Percentiles rank a stretch among this genome's conserved stretches.
phyloP scores from a whole-genome alignment of 1,139 yeast genomes.

The Yamadazyma oceani region DNA sequence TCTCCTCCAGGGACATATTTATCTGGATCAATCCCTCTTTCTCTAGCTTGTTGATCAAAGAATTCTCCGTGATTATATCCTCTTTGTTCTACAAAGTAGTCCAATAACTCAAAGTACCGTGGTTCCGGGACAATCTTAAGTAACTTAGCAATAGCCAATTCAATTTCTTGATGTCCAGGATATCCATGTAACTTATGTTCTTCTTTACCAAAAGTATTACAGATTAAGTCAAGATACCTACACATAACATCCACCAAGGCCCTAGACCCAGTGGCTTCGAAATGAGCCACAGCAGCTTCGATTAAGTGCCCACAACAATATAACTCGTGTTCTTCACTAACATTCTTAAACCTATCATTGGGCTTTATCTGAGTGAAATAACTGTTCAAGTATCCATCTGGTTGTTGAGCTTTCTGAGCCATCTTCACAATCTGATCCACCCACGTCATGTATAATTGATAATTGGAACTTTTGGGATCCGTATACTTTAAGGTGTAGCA shows the following conservation, averaged over 20 bases:
- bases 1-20: conserved; percentile 12
- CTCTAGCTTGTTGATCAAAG: conserved; percentile 16
- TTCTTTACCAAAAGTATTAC: conserved; percentile 17
- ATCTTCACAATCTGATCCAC: conserved; percentile 17
- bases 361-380: conserved; percentile 23
- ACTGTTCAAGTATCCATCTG: conserved; percentile 23
- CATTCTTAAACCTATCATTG: conserved; percentile 17
- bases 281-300: conserved; percentile 23
- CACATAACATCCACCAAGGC: conserved; percentile 17
- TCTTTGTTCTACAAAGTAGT: conserved; percentile 21
- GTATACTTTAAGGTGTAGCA: conserved; percentile 20
- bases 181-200: conserved; percentile 20
- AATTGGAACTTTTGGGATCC: conserved; percentile 9
- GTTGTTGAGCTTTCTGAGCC: conserved; percentile 21
- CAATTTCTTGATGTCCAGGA: conserved; percentile 27
- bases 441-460: conserved; percentile 15
- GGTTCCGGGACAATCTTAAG: conserved; percentile 16
- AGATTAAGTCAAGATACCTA: conserved; percentile 19
- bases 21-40: conserved; percentile 18
- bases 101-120: conserved; percentile 16
- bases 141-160: conserved; percentile 21
- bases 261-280: conserved; percentile 17
- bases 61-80: conserved; percentile 20
- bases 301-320: conserved; percentile 24
- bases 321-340: conserved; percentile 20